Base-by-base conservation (phyloP, 106 monocot species). In the Gastrodia elata region DNA sequence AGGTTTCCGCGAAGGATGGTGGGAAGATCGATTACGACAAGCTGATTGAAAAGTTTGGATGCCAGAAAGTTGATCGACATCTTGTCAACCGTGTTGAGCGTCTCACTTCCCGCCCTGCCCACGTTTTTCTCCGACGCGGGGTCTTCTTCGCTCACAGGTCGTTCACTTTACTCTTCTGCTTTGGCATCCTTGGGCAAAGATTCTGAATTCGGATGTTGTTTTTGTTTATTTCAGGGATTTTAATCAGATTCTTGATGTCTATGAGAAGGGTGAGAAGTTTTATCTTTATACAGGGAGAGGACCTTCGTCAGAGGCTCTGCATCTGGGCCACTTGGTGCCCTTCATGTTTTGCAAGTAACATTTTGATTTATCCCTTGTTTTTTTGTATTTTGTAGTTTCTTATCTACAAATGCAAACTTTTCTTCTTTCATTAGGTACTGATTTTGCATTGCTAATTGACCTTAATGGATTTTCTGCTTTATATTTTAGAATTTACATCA, bases 21-120 rank as follows among this genome's bases (percentile, higher is more conserved):
- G 96, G 96, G 32, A 88, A 88, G 81, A 97, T 93, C 77, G 92
- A 97, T 84, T 97, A 97, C 83, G 96, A 97, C 78, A 97, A 97
- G 79, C 80, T 97, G 22, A 88, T 93, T 61, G 92, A 97, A 81
- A 83, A 90, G 78, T 97, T 97, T 68, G 96, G 96, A 0, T 97
- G 96, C 83, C 96, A 97, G 77, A 75, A 86, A 13, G 86, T 97
- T 57, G 84, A 90, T 22, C 28, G 46, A n/a, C 44, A 70, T 36
- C 80, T 90, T 36, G 79, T 93, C 71, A 49, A 73, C 44, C 90
- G 96, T 74, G 82, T 97, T 43, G 88, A 90, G 83, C 74, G 86
- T 16, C 83, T 97, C 79, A 97, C 96, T 5, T 81, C 81, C 15
- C 87, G 86, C 70, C 83, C 86, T 22, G 86, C 92, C 0, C 96